phyloP scores from a whole-genome alignment of 345 rosid genomes.

The Heritiera littoralis region DNA sequence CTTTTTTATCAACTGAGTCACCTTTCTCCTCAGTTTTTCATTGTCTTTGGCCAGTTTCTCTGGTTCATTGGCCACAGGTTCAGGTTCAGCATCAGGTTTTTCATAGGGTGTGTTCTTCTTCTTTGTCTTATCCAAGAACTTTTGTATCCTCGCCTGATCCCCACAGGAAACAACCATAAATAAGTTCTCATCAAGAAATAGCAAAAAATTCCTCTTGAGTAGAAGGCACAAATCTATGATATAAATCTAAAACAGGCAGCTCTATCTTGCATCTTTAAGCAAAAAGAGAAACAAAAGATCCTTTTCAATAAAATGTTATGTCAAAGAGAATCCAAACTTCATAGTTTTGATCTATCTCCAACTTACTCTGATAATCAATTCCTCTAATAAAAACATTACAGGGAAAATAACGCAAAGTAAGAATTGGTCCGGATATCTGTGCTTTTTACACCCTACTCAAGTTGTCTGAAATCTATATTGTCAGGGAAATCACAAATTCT shows the following conservation, averaged over 20 bases:
- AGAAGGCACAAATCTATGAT: background rate
- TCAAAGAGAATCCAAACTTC: background rate
- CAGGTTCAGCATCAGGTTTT: constrained; percentile 37
- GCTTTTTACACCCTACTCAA: background rate
- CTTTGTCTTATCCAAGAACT: constrained; percentile 71
- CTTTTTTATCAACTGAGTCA: constrained; percentile 59
- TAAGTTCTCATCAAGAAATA: constrained; percentile 24
- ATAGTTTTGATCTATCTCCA: background rate
- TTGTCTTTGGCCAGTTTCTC: constrained; percentile 43
- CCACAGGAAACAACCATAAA: constrained; percentile 11
- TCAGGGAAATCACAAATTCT: background rate
- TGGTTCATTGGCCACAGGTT: constrained; percentile 35
- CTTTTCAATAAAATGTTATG: background rate
- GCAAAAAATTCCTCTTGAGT: background rate
- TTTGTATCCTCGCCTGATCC: constrained; percentile 70
- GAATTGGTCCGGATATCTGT: background rate
- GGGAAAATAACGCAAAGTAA: background rate
- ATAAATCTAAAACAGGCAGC: background rate
- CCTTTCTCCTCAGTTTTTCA: constrained; percentile 61
- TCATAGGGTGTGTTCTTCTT: constrained; percentile 40
- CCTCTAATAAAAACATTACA: background rate
- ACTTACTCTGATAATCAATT: background rate
- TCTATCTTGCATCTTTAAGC: background rate
- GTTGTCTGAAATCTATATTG: background rate
- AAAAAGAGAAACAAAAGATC: too few relatives aligned